Conservation (phyloP, 2,329 filamentous ascomycete genomes). For the Tetracladium maxilliforme region DNA sequence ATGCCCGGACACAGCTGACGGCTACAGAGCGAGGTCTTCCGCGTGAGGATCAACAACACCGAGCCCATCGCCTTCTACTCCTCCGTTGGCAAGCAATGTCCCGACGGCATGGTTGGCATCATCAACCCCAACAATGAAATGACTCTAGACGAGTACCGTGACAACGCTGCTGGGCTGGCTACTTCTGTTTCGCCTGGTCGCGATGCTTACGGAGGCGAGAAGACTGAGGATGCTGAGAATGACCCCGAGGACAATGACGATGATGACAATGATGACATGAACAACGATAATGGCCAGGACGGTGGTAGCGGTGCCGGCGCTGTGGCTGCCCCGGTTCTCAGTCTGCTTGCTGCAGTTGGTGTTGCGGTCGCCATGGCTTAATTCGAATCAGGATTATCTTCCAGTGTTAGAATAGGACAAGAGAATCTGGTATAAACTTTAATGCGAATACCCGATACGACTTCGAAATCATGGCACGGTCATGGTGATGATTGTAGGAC, state of each 20-base stretch:
- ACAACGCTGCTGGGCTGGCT: conserved; percentile 5
- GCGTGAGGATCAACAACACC: conserved; percentile 21
- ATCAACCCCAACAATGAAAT: conserved; percentile 17
- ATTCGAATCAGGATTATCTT: background rate
- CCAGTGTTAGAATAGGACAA: background rate
- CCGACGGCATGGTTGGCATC: conserved; percentile 25
- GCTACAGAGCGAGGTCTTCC: conserved; percentile 19
- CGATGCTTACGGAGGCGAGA: conserved; percentile 5
- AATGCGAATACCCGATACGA: background rate
- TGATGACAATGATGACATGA: too few relatives aligned
- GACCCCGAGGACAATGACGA: too few relatives aligned
- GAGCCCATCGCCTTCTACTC: conserved; percentile 28
- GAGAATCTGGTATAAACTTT: background rate
- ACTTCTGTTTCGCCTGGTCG: conserved; percentile 7
- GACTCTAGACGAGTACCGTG: conserved; percentile 6
- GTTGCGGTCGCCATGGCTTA: too few relatives aligned
- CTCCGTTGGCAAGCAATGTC: conserved; percentile 19
- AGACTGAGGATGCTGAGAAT: too few relatives aligned
- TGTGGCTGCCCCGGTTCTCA: background rate
- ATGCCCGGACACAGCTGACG: background rate
- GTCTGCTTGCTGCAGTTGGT: too few relatives aligned
- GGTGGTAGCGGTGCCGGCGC: background rate
- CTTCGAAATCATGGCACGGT: background rate
- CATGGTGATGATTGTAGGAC: background rate
- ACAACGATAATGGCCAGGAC: too few relatives aligned